A percentile compares a stretch with the other conserved stretches of the same genome.
phyloP scores from a whole-genome alignment of 78 protist species.

The Dictyostelium intermedium region DNA sequence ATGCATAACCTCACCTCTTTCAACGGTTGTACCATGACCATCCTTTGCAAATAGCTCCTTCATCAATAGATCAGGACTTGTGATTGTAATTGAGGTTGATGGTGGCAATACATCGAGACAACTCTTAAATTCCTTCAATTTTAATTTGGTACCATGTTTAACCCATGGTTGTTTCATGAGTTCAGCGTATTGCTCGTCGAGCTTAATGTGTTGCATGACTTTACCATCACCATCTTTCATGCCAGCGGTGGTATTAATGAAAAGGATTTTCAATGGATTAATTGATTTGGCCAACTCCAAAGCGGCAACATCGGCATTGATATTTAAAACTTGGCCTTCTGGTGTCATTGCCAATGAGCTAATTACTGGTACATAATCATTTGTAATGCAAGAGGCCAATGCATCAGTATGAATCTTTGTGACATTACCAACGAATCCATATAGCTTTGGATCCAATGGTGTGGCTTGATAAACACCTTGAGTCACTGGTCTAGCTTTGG shows the following conservation, averaged over 20 bases:
- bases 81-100: constrained; percentile 63
- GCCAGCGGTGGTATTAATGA: constrained; percentile 80
- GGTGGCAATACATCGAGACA: constrained; percentile 64
- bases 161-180: constrained; percentile 86
- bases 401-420: constrained; percentile 56
- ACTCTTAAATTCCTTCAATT: constrained; percentile 59
- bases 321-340: constrained; percentile 73
- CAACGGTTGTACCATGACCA: constrained; percentile 73
- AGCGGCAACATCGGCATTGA: constrained; percentile 87
- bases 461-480: constrained; percentile 68
- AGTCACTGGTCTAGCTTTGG: constrained; percentile 48
- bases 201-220: constrained; percentile 57
- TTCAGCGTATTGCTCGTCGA: constrained; percentile 68
- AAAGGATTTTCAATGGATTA: constrained; percentile 74
- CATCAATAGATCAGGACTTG: constrained; percentile 33
- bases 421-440: constrained; percentile 81
- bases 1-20: constrained; percentile 40
- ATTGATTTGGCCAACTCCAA: constrained; percentile 77
- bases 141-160: constrained; percentile 84
- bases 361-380: constrained; percentile 72
- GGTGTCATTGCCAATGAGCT: constrained; percentile 53
- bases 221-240: constrained; percentile 67
- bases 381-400: constrained; percentile 10
- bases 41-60: constrained; percentile 43
- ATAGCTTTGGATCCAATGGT: constrained; percentile 47